phyloP scores from a whole-genome alignment of 2,329 filamentous ascomycete genomes.

The Fusarium scirpi region DNA sequence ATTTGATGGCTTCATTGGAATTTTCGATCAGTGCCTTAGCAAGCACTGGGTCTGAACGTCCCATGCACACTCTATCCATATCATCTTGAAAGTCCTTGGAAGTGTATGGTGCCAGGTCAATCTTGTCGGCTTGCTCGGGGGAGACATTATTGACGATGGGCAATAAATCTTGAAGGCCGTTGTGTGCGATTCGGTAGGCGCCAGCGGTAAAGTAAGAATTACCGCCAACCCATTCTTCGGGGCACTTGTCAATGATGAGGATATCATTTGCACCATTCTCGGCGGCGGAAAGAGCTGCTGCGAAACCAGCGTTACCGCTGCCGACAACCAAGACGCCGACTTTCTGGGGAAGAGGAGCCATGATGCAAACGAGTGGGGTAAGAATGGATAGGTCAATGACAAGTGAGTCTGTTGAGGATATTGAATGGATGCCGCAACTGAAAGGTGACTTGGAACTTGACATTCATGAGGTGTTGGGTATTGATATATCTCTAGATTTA shows the following conservation, averaged over 20 bases:
- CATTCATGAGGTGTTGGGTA: fast-evolving
- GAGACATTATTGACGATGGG: conserved; percentile 25
- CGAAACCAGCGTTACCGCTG: conserved; percentile 25
- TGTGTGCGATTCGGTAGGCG: conserved; percentile 18
- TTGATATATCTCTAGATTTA: not conserved
- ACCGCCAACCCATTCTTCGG: conserved; percentile 14
- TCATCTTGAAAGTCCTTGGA: conserved; percentile 9
- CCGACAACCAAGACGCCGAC: conserved; percentile 15
- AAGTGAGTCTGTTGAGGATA: fast-evolving
- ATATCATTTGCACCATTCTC: conserved; percentile 6
- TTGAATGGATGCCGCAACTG: fast-evolving
- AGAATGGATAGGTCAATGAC: not conserved
- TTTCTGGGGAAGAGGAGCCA: not conserved
- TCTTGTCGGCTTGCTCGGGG: conserved; percentile 1
- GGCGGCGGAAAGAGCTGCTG: conserved; percentile 14
- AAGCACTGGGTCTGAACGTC: conserved; percentile 15
- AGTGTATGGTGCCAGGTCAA: conserved; percentile 17
- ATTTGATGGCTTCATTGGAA: conserved; percentile 17
- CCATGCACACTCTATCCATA: conserved; percentile 22
- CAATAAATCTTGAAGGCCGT: not conserved
- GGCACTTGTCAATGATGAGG: conserved; percentile 10
- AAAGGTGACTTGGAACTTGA: fast-evolving
- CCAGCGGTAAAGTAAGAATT: conserved; percentile 24
- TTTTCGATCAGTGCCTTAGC: conserved; percentile 7
- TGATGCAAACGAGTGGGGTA: not conserved